Evolutionary conservation across 1,139 yeast genomes (phyloP).

Genomic region (Lodderomyces jiufengensis): DNA sequence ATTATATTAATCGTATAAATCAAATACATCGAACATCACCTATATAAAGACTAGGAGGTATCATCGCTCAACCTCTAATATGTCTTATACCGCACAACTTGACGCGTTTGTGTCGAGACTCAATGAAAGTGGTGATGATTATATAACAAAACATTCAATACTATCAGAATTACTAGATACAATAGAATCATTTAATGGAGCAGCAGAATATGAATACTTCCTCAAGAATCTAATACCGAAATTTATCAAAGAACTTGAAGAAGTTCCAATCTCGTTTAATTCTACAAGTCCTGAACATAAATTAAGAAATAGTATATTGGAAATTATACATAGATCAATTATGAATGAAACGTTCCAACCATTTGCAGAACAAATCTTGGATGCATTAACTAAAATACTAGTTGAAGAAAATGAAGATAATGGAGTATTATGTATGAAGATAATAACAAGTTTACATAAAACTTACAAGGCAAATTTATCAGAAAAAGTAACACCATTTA

Average conservation of each 20-base stretch:
- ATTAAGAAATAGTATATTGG: conserved; percentile 70
- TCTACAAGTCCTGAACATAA: conserved; percentile 66
- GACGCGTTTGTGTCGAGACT: conserved; percentile 62
- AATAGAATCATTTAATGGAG: conserved; percentile 77
- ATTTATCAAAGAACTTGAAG: conserved; percentile 55
- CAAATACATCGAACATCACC: not conserved
- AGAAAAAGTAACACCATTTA: conserved; percentile 76
- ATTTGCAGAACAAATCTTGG: conserved; percentile 59
- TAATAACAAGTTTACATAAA: conserved; percentile 84
- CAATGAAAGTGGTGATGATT: conserved; percentile 50
- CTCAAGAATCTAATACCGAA: conserved; percentile 60
- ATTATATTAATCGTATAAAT: too few species aligned
- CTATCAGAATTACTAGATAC: conserved; percentile 83
- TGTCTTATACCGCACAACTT: conserved; percentile 49
- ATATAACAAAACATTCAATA: conserved; percentile 57
- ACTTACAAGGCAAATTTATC: conserved; percentile 68
- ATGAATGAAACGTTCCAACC: conserved; percentile 81
- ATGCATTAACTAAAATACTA: conserved; percentile 57
- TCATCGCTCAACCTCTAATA: too few species aligned
- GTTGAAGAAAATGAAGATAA: conserved; percentile 89
- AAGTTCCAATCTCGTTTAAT: conserved; percentile 70
- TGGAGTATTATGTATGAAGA: conserved; percentile 88
- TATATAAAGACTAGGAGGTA: too few species aligned
- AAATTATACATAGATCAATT: conserved; percentile 76
- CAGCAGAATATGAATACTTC: conserved; percentile 73